phyloP scores from a whole-genome alignment of 768 basidiomycete species.

The Tylopilus plumbeoviolaceoides region DNA sequence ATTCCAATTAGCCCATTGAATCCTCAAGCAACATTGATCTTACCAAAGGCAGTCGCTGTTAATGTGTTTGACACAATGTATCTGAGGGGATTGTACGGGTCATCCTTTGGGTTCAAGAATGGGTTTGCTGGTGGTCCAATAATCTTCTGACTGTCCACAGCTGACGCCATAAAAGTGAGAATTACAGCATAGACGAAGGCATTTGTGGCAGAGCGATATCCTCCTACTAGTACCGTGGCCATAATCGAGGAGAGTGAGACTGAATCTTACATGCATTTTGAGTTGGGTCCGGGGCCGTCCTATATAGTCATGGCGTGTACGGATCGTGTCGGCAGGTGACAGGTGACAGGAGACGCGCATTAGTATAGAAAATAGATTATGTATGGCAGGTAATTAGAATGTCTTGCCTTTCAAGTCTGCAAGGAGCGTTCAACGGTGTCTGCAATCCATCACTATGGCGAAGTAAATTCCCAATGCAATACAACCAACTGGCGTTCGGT shows the following conservation, averaged over 20 bases:
- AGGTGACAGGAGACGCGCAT: no score
- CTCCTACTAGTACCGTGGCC: constrained; percentile 1
- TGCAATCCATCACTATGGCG: no score
- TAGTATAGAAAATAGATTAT: no score
- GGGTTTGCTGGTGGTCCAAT: constrained; percentile 7
- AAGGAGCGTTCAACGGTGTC: no score
- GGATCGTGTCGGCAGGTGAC: no score
- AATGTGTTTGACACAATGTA: constrained; percentile 55
- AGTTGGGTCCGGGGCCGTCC: not conserved
- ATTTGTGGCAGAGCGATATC: not conserved
- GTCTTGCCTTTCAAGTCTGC: no score
- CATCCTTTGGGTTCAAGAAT: constrained; percentile 43
- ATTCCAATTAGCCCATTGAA: not conserved
- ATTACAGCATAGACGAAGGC: not conserved
- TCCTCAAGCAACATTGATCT: constrained; percentile 1
- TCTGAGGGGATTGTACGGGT: constrained; percentile 49
- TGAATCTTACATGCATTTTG: not conserved
- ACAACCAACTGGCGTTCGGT: no score
- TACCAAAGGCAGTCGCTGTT: constrained; percentile 49
- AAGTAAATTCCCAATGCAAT: no score
- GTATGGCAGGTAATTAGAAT: no score
- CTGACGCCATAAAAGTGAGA: not conserved
- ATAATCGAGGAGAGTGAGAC: not conserved
- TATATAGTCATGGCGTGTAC: no score
- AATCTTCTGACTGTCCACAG: not conserved